A percentile compares a stretch with the other conserved stretches of the same genome.
phyloP scores from a whole-genome alignment of 1,284 basidiomycete species.

The Pascua sp. region DNA sequence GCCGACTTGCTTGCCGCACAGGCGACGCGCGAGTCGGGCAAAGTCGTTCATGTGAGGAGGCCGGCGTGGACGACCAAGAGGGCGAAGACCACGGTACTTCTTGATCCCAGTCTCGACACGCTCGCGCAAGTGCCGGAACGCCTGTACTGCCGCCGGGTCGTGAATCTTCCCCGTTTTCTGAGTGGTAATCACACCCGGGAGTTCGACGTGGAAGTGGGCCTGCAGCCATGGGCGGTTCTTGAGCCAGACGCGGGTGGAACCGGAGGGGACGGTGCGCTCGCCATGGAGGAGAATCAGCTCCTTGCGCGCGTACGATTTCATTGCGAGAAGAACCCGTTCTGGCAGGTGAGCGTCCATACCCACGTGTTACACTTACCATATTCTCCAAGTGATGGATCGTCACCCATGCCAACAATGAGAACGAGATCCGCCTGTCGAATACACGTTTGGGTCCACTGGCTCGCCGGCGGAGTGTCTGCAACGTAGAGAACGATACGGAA shows the following conservation, averaged over 20 bases:
- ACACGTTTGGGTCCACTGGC: constrained; percentile 95
- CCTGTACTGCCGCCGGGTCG: constrained; percentile 84
- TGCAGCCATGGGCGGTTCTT: constrained; percentile 90
- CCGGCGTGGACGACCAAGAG: constrained; percentile 67
- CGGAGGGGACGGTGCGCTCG: constrained; percentile 81
- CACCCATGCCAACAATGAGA: constrained; percentile 93
- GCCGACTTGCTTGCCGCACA: constrained; percentile 91
- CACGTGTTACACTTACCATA: constrained; percentile 50
- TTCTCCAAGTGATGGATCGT: constrained; percentile 82
- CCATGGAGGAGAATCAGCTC: constrained; percentile 93
- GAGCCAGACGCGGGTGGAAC: constrained; percentile 93
- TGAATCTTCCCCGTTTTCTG: constrained; percentile 59
- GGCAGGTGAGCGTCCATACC: constrained; percentile 13
- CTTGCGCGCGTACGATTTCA: constrained; percentile 95
- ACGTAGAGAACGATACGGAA: constrained; percentile 89
- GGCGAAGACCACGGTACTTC: constrained; percentile 71
- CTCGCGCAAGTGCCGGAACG: constrained; percentile 71
- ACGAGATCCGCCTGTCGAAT: constrained; percentile 96
- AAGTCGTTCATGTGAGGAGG: constrained; percentile 86
- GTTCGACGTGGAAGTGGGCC: constrained; percentile 46
- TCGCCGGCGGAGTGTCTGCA: constrained; percentile 84
- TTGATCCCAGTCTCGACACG: constrained; percentile 84
- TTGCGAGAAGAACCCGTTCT: constrained; percentile 77
- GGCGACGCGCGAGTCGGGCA: constrained; percentile 79
- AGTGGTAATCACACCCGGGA: constrained; percentile 56